Percentiles rank a stretch among this genome's conserved stretches.
phyloP scores from a whole-genome alignment of 306 rosid genomes.

The Quercus gilva region DNA sequence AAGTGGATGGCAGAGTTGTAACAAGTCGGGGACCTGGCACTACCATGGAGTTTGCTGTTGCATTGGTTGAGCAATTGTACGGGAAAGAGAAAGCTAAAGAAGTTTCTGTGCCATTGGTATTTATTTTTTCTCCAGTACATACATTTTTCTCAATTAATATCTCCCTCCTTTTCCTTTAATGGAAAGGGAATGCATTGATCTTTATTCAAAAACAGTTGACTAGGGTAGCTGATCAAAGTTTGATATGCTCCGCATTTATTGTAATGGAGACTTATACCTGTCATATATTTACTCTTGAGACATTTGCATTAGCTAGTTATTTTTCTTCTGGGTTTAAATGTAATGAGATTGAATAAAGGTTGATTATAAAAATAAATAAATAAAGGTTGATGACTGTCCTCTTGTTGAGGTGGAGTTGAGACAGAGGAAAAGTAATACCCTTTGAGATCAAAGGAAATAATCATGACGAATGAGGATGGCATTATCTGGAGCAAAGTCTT shows the following conservation, averaged over 20 bases:
- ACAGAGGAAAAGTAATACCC: background rate
- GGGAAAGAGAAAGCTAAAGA: constrained; percentile 86
- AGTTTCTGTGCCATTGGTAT: constrained; percentile 88
- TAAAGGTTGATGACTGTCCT: background rate
- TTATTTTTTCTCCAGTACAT: background rate
- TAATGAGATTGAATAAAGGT: background rate
- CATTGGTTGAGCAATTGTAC: constrained; percentile 71
- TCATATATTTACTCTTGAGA: background rate
- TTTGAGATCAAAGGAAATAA: background rate
- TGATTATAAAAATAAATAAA: background rate
- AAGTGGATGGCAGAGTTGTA: constrained; percentile 73
- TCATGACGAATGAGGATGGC: background rate
- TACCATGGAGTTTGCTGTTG: constrained; percentile 76
- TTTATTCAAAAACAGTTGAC: background rate
- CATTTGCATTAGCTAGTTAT: background rate
- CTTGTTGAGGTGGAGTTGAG: background rate
- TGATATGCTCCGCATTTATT: background rate
- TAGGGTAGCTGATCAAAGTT: background rate
- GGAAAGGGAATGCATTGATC: background rate
- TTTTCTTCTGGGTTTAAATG: background rate
- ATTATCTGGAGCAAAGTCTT: background rate
- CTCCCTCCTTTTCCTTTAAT: constrained; percentile 3
- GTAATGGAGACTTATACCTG: background rate
- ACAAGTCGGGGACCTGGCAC: constrained; percentile 95
- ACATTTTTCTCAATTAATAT: background rate